Conservation (phyloP, 2,329 filamentous ascomycete genomes). For the Botrytis fragariae region DNA sequence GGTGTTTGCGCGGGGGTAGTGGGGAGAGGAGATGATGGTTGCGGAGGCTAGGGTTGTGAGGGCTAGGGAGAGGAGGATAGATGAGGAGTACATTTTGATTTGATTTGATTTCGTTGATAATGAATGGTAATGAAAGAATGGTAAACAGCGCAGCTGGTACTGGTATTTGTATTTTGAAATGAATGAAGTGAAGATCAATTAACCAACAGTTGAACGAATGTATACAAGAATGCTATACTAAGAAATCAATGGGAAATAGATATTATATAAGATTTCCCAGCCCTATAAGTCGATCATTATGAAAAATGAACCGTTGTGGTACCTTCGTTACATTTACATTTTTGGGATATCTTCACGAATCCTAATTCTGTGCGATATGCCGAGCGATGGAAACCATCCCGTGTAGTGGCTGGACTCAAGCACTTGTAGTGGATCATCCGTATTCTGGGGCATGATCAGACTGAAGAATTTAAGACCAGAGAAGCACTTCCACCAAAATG, state of each 20-base stretch:
- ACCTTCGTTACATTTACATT: not conserved
- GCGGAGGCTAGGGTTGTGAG: constrained; percentile 2
- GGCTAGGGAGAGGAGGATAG: not conserved
- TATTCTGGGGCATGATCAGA: not conserved
- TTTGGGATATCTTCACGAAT: constrained; percentile 2
- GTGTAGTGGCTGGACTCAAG: not conserved
- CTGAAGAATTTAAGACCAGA: not conserved
- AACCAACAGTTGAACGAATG: not conserved
- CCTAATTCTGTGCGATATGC: not conserved
- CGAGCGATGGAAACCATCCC: not conserved
- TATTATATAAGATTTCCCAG: not conserved
- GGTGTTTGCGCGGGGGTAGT: constrained; percentile 2
- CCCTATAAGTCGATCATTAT: not conserved
- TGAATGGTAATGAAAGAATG: not conserved
- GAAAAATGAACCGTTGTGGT: not conserved
- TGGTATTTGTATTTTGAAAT: not conserved
- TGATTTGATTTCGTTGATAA: not conserved
- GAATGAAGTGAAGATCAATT: not conserved
- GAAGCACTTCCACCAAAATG: not conserved
- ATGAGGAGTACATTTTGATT: not conserved
- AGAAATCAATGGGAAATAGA: not conserved
- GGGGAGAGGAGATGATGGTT: not conserved
- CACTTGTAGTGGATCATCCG: not conserved
- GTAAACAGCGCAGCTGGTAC: not conserved
- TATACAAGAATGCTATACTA: not conserved